Conservation (phyloP, 352 stramenopile genomes). For the Peronospora farinosa region DNA sequence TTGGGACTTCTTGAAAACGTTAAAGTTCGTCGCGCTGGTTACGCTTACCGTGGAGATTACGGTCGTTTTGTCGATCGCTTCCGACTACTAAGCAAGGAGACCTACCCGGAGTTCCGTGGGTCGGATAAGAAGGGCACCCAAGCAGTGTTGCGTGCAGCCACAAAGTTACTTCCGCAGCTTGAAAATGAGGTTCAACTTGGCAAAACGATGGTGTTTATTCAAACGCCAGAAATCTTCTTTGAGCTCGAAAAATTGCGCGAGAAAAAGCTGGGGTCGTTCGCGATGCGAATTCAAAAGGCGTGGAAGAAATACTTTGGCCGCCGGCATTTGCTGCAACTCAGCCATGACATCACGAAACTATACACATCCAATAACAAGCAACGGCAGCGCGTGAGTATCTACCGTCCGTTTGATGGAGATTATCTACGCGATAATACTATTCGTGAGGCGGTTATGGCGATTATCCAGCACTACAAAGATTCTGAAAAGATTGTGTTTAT, state of each 20-base stretch:
- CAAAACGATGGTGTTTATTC: conserved; percentile 89
- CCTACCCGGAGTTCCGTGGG: conserved; percentile 70
- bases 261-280: conserved; percentile 69
- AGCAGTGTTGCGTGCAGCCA: conserved; percentile 70
- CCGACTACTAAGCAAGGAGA: conserved; percentile 72
- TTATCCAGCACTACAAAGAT: conserved; percentile 73
- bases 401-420: conserved; percentile 79
- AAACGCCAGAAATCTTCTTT: conserved; percentile 86
- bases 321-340: conserved; percentile 78
- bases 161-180: conserved; percentile 61
- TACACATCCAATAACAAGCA: conserved; percentile 78
- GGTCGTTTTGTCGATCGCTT: conserved; percentile 83
- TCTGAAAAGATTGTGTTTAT: conserved; percentile 81
- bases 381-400: conserved; percentile 80
- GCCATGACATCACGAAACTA: conserved; percentile 81
- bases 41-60: conserved; percentile 83
- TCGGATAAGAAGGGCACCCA: conserved; percentile 83
- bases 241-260: conserved; percentile 84
- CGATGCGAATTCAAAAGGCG: conserved; percentile 70
- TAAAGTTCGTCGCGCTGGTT: conserved; percentile 81
- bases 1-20: conserved; percentile 83
- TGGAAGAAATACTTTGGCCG: conserved; percentile 79
- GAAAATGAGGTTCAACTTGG: conserved; percentile 82
- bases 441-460: conserved; percentile 53
- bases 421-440: conserved; percentile 67